These are phyloP conservation scores for Brasenia schreberi DNA, from an alignment of 164 flowering plant species.

Conservation along the genomic window DNA sequence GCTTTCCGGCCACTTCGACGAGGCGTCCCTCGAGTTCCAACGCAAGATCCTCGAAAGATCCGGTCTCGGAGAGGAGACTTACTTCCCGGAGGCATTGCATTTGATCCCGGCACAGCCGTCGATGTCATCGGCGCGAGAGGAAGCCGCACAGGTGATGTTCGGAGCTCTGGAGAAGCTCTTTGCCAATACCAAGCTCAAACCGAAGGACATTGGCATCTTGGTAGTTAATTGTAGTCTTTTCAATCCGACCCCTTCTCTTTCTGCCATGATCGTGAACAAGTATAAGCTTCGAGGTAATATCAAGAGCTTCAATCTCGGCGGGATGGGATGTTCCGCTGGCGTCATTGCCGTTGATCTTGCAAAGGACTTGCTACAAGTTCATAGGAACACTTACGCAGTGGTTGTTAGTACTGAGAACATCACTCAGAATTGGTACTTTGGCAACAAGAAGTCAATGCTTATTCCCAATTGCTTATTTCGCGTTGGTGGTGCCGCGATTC, in stretches of 20 bases:
- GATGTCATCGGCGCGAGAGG: conserved; percentile 10
- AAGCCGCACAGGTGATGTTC: conserved; percentile 41
- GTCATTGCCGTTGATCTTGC: conserved; percentile 70
- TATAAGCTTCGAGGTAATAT: conserved; percentile 60
- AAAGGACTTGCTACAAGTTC: conserved; percentile 55
- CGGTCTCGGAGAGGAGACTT: conserved; percentile 16
- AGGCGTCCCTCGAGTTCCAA: conserved; percentile 9
- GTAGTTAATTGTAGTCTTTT: conserved; percentile 76
- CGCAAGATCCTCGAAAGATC: conserved; percentile 15
- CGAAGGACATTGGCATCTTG: conserved; percentile 64
- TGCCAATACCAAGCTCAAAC: conserved; percentile 28
- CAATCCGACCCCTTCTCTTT: conserved; percentile 68
- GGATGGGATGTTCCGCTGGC: conserved; percentile 87
- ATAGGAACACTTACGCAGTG: conserved; percentile 56
- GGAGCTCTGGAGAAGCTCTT: conserved; percentile 64
- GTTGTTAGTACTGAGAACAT: conserved; percentile 84
- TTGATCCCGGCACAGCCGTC: conserved; percentile 10
- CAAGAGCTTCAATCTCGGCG: conserved; percentile 54
- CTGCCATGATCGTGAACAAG: conserved; percentile 70
- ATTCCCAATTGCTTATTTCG: conserved; percentile 76
- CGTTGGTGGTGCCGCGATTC: conserved; percentile 60
- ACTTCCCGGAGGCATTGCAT: conserved; percentile 11
- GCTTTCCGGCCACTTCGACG: conserved; percentile 7
- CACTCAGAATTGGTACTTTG: conserved; percentile 77
- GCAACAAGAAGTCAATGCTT: conserved; percentile 66